These are phyloP conservation scores for Colletotrichum sublineola DNA, from an alignment of 2,329 filamentous ascomycete genomes.

Conservation along the genomic window DNA sequence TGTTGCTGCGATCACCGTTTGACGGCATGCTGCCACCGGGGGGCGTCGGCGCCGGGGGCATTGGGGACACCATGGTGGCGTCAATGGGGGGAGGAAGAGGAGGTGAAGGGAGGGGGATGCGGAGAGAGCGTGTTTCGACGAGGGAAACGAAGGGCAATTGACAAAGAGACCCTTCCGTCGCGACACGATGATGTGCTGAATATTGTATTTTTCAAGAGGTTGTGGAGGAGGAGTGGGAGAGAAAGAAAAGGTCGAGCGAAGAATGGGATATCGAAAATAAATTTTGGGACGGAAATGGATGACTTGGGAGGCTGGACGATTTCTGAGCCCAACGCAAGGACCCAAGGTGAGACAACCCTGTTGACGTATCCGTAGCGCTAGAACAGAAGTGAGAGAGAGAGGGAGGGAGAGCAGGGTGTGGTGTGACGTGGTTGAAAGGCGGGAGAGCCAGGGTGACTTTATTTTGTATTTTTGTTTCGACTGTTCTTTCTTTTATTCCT, in stretches of 20 bases:
- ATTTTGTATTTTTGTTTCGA: not conserved
- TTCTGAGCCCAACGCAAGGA: constrained; percentile 36
- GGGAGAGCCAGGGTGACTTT: constrained; percentile 6
- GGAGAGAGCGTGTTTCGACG: constrained; percentile 28
- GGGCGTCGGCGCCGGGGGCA: constrained; percentile 66
- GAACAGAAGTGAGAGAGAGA: not conserved
- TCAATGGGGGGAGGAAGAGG: constrained; percentile 19
- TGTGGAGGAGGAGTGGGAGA: constrained; percentile 16
- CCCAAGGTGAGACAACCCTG: constrained; percentile 37
- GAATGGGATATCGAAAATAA: constrained; percentile 34
- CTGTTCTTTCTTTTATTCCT: not conserved
- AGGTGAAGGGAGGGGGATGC: constrained; percentile 24
- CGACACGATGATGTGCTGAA: constrained; percentile 10
- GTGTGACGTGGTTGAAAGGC: constrained; percentile 38
- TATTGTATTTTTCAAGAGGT: not conserved
- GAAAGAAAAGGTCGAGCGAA: constrained; percentile 11
- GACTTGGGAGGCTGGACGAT: constrained; percentile 40
- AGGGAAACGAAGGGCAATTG: constrained; percentile 40
- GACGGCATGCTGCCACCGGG: constrained; percentile 55
- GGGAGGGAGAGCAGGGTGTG: constrained; percentile 22
- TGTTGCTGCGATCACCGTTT: constrained; percentile 64
- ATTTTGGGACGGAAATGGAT: constrained; percentile 40
- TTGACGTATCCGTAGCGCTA: constrained; percentile 12
- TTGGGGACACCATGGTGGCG: constrained; percentile 51
- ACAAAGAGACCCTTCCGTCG: constrained; percentile 40